Conservation (phyloP, 2,329 filamentous ascomycete species). For the Didymella segeticola region DNA sequence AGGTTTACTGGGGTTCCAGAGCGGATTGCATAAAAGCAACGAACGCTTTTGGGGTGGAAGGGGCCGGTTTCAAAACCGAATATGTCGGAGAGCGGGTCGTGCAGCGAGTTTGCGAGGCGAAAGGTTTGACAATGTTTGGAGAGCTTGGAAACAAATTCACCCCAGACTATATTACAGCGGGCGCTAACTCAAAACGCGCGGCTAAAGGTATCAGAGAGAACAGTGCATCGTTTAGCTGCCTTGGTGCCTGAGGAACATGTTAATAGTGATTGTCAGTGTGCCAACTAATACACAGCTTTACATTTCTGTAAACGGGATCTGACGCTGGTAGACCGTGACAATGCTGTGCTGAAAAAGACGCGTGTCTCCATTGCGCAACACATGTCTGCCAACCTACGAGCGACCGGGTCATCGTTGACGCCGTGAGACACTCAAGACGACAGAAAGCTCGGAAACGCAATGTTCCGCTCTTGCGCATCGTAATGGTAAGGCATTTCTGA, state of each 20-base stretch:
- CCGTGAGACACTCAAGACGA: constrained; percentile 46
- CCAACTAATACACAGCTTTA: constrained; percentile 1
- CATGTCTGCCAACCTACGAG: constrained; percentile 14
- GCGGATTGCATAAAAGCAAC: constrained; percentile 36
- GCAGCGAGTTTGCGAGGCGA: constrained; percentile 46
- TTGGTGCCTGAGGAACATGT: constrained; percentile 14
- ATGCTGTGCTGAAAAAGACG: constrained; percentile 20
- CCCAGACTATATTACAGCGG: constrained; percentile 42
- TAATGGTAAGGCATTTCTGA: constrained; percentile 32
- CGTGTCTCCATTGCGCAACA: constrained; percentile 23
- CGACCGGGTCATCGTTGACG: constrained; percentile 34
- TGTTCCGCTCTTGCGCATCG: constrained; percentile 45
- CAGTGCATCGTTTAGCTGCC: constrained; percentile 35
- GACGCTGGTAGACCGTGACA: neutral
- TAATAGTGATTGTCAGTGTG: constrained; percentile 8
- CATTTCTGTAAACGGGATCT: neutral
- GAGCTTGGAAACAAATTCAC: constrained; percentile 47
- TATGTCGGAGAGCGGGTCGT: constrained; percentile 45
- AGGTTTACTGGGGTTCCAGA: constrained; percentile 29
- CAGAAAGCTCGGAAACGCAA: constrained; percentile 36
- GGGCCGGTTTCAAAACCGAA: constrained; percentile 51
- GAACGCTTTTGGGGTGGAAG: constrained; percentile 37
- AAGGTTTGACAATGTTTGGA: constrained; percentile 49
- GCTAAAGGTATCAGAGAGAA: constrained; percentile 38
- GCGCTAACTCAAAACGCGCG: constrained; percentile 42